Conservation (phyloP, 2,329 filamentous ascomycete species). For the Aspergillus sp. region DNA sequence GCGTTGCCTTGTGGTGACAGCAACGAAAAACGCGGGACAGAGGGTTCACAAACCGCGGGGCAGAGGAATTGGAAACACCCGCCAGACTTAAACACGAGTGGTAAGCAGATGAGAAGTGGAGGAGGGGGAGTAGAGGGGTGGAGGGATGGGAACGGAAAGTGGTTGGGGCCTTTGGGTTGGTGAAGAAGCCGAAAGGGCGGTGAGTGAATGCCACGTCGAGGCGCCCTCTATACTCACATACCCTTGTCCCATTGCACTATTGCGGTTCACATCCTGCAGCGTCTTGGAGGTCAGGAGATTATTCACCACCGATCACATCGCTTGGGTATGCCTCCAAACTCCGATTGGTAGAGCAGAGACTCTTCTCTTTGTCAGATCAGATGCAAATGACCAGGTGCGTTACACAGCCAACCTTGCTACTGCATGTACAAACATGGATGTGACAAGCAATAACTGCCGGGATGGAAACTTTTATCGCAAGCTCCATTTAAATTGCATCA, state of each 20-base stretch:
- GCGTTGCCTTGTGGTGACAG: not conserved
- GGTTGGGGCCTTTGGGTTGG: conserved; percentile 2
- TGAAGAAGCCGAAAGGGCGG: conserved; percentile 11
- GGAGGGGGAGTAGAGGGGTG: conserved; percentile 17
- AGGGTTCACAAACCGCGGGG: not conserved
- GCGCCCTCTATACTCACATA: not conserved
- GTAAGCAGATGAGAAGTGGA: conserved; percentile 13
- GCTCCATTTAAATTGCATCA: conserved; percentile 1
- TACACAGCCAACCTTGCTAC: conserved; percentile 1
- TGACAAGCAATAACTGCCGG: not conserved
- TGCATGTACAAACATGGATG: conserved; percentile 7
- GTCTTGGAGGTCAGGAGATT: conserved; percentile 14
- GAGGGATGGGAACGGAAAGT: conserved; percentile 7
- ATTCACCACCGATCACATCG: not conserved
- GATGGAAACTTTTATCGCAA: not conserved
- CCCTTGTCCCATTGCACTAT: not conserved
- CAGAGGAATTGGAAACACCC: conserved; percentile 9
- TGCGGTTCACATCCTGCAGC: conserved; percentile 17
- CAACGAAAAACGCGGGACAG: conserved; percentile 1
- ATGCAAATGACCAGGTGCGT: conserved; percentile 11
- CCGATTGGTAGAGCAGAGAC: conserved; percentile 5
- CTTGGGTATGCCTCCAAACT: not conserved
- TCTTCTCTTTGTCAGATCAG: conserved; percentile 2
- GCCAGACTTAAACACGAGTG: conserved; percentile 2
- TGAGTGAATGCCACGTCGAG: conserved; percentile 6